Conservation (phyloP, 805 yeast species). For the Kuraishia capsulata region DNA sequence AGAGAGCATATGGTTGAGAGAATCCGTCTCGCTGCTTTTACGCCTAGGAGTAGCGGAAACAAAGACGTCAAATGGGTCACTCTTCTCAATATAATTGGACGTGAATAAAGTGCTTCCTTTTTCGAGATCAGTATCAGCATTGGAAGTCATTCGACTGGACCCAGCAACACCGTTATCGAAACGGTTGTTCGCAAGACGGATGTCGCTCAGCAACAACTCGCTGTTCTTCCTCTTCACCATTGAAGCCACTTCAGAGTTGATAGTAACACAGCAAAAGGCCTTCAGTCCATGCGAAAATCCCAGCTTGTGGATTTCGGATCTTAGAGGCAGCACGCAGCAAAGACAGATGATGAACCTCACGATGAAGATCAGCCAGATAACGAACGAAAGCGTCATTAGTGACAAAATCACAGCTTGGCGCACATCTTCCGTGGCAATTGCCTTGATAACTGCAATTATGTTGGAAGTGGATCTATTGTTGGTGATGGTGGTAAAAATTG, state of each 20-base stretch:
- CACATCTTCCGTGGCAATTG: slow-evolving; percentile 51
- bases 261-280: slow-evolving; percentile 51
- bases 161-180: neutral
- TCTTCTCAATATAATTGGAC: neutral
- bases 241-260: slow-evolving; percentile 46
- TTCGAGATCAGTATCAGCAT: neutral
- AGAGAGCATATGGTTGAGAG: neutral
- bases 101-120: neutral
- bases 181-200: neutral
- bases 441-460: slow-evolving; percentile 37
- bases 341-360: slow-evolving; percentile 46
- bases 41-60: neutral
- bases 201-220: slow-evolving; percentile 13
- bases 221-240: slow-evolving; percentile 33
- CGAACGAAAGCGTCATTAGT: slow-evolving; percentile 66
- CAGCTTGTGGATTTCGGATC: slow-evolving; percentile 28
- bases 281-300: slow-evolving; percentile 36
- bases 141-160: neutral
- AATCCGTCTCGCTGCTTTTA: neutral
- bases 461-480: slow-evolving; percentile 26
- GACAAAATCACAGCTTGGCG: slow-evolving; percentile 65
- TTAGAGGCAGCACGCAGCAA: slow-evolving; percentile 39
- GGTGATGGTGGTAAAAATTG: slow-evolving; percentile 46
- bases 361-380: slow-evolving; percentile 65
- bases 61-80: neutral